phyloP scores from a whole-genome alignment of 148 eudicot genomes.

The Rhododendron simsii region DNA sequence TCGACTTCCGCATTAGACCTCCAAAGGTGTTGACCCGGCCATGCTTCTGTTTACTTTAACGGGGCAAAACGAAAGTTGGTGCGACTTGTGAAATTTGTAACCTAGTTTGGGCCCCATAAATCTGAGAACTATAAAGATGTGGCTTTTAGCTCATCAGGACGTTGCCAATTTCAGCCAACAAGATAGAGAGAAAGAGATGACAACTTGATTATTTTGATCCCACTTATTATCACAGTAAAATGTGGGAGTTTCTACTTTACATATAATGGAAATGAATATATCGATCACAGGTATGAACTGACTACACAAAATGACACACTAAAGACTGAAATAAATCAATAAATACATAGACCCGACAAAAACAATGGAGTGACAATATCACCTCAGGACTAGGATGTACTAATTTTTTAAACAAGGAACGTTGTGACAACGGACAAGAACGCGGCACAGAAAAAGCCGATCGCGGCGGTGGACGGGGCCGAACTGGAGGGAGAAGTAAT shows the following conservation, averaged over 20 bases:
- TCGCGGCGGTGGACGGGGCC: slow-evolving; percentile 6
- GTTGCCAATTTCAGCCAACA: too few relatives aligned
- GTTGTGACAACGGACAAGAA: slow-evolving; percentile 15
- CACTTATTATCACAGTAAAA: neutral
- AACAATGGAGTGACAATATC: neutral
- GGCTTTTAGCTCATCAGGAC: too few relatives aligned
- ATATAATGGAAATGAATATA: neutral
- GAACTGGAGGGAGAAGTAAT: slow-evolving; percentile 6
- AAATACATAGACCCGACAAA: neutral
- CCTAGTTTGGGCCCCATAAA: too few relatives aligned
- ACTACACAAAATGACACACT: neutral
- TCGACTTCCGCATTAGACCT: too few relatives aligned
- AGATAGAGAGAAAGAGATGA: too few relatives aligned
- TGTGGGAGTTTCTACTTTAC: neutral
- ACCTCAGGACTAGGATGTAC: neutral
- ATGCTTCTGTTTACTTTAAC: too few relatives aligned
- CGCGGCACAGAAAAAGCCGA: slow-evolving; percentile 7
- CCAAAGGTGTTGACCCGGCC: too few relatives aligned
- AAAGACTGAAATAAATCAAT: neutral
- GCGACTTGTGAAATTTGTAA: too few relatives aligned
- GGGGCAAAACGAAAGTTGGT: too few relatives aligned
- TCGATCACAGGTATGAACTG: neutral
- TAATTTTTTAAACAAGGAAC: neutral
- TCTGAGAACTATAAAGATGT: too few relatives aligned
- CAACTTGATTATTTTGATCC: neutral